phyloP scores from a whole-genome alignment of 2,329 filamentous ascomycete species.

The Aspergillus glaucus region DNA sequence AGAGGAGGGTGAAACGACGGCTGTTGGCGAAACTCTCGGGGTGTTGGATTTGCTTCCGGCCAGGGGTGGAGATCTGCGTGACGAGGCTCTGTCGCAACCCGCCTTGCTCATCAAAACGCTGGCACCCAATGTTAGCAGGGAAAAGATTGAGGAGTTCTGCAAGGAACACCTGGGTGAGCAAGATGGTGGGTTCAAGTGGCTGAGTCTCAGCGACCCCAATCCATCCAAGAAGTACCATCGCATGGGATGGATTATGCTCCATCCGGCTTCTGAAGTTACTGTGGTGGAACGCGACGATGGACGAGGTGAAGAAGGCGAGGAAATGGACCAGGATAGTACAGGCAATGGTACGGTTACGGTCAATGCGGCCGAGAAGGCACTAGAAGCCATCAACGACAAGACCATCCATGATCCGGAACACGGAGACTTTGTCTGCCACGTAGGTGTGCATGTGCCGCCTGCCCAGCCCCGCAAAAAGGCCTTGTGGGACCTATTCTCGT shows the following conservation, averaged over 20 bases:
- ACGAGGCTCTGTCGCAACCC: conserved; percentile 81
- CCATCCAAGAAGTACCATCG: conserved; percentile 94
- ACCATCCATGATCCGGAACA: conserved; percentile 90
- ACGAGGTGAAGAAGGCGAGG: conserved; percentile 60
- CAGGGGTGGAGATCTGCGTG: conserved; percentile 76
- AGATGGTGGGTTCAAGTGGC: conserved; percentile 88
- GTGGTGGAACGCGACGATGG: conserved; percentile 66
- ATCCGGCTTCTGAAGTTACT: conserved; percentile 65
- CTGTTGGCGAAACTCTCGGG: conserved; percentile 84
- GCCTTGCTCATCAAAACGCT: conserved; percentile 97
- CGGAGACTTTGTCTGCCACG: conserved; percentile 95
- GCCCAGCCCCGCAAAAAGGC: conserved; percentile 85
- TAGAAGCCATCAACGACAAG: conserved; percentile 95
- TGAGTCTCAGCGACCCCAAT: conserved; percentile 94
- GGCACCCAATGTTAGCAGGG: conserved; percentile 87
- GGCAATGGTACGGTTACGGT: conserved; percentile 25
- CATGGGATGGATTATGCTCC: conserved; percentile 97
- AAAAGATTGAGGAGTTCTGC: conserved; percentile 89
- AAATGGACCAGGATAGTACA: conserved; percentile 36
- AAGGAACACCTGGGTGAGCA: conserved; percentile 88
- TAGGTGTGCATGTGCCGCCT: conserved; percentile 89
- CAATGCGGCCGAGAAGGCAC: conserved; percentile 70
- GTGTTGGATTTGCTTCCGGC: conserved; percentile 85
- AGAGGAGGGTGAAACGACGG: conserved; percentile 89
- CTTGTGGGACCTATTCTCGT: conserved; percentile 91